A percentile compares a stretch with the other conserved stretches of the same genome.
Evolutionary conservation across 768 basidiomycete genomes (phyloP).

Genomic region (Podaxis mareebaensis): DNA sequence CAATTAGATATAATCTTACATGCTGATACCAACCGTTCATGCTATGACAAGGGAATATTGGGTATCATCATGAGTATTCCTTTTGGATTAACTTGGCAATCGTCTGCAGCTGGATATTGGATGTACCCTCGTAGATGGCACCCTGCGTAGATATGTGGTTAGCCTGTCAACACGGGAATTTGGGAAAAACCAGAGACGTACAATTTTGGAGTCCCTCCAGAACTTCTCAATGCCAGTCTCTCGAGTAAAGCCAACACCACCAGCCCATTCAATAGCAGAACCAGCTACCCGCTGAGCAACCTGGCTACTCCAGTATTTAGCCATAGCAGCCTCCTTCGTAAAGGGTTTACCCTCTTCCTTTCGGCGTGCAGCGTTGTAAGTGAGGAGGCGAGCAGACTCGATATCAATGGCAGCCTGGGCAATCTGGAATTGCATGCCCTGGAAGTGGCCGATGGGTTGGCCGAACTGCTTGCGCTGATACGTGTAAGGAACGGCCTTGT

Average conservation of each 20-base stretch:
- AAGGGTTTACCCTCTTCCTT: slow-evolving; percentile 90
- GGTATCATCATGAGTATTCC: slow-evolving; percentile 60
- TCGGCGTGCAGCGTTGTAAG: slow-evolving; percentile 94
- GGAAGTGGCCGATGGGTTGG: slow-evolving; percentile 90
- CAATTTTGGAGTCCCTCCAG: slow-evolving; percentile 96
- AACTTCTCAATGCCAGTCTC: slow-evolving; percentile 97
- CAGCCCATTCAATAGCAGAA: slow-evolving; percentile 94
- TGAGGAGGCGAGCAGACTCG: slow-evolving; percentile 85
- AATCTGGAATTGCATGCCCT: slow-evolving; percentile 95
- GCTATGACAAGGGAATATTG: neutral
- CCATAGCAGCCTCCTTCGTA: slow-evolving; percentile 96
- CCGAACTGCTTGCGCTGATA: slow-evolving; percentile 95
- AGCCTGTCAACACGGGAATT: neutral
- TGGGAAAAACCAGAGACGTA: slow-evolving; percentile 38
- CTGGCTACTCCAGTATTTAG: slow-evolving; percentile 89
- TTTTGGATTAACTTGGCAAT: slow-evolving; percentile 92
- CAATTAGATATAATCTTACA: neutral
- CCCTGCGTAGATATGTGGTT: slow-evolving; percentile 47
- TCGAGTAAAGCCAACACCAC: slow-evolving; percentile 88
- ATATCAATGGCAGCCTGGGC: slow-evolving; percentile 89
- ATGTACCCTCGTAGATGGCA: slow-evolving; percentile 92
- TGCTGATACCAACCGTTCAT: neutral
- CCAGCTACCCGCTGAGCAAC: slow-evolving; percentile 90
- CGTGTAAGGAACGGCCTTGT: slow-evolving; percentile 93
- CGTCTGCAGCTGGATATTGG: slow-evolving; percentile 97